Percentiles rank a stretch among this genome's conserved stretches.
Evolutionary conservation across 352 stramenopile genomes (phyloP).

Genomic region (Phytophthora ramorum): DNA sequence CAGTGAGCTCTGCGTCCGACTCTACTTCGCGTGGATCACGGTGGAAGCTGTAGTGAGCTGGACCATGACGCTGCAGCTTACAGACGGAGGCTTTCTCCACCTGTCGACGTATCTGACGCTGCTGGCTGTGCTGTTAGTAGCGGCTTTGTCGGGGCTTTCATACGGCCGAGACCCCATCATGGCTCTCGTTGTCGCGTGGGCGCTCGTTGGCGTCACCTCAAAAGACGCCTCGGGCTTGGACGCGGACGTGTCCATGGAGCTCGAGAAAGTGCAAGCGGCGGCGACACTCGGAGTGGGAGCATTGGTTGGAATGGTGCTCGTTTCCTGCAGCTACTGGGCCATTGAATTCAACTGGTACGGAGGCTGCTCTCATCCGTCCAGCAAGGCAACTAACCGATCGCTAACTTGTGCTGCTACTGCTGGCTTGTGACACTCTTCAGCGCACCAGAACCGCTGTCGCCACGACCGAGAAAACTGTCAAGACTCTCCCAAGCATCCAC

Average conservation of each 20-base stretch:
- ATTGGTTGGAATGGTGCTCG: conserved; percentile 34
- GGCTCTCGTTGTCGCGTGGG: conserved; percentile 57
- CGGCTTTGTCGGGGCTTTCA: conserved; percentile 50
- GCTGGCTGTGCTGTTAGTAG: conserved; percentile 52
- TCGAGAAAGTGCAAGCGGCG: conserved; percentile 48
- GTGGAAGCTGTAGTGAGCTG: conserved; percentile 60
- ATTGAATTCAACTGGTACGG: conserved; percentile 37
- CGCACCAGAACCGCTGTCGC: conserved; percentile 13
- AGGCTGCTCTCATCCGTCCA: conserved; percentile 4
- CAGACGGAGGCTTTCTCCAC: conserved; percentile 44
- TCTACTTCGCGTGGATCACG: conserved; percentile 77
- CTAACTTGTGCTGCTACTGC: conserved; percentile 21
- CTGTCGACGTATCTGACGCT: conserved; percentile 52
- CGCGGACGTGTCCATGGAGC: conserved; percentile 27
- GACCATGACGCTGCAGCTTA: conserved; percentile 54
- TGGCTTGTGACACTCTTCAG: conserved; percentile 17
- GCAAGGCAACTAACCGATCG: conserved; percentile 15
- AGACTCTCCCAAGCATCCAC: conserved; percentile 32
- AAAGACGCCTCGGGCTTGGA: conserved; percentile 44
- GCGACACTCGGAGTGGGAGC: conserved; percentile 49
- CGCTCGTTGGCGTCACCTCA: conserved; percentile 53
- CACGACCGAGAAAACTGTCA: conserved; percentile 18
- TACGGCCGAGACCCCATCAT: conserved; percentile 64
- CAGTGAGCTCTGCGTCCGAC: conserved; percentile 65
- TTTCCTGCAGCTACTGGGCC: conserved; percentile 41